Percentiles rank a stretch among this genome's conserved stretches.
Conservation (phyloP, 2,329 filamentous ascomycete species). For the Pseudopyricularia cyperi region DNA sequence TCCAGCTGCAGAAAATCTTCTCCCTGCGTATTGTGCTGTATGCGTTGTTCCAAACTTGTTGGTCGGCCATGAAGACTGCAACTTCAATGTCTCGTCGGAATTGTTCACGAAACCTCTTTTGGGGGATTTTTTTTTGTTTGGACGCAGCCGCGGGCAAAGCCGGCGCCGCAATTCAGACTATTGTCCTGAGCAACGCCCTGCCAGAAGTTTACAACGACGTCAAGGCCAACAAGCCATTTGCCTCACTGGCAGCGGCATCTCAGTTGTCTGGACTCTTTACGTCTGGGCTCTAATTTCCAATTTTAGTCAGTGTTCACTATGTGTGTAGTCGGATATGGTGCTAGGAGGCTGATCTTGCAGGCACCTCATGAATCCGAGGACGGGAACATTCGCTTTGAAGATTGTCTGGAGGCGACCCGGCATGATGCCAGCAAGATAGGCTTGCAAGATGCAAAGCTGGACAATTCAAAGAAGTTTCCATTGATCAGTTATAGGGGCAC, state of each 20-base stretch:
- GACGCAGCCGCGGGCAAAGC: conserved; percentile 37
- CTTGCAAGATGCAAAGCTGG: not conserved
- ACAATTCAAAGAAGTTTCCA: no score
- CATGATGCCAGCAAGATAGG: conserved; percentile 10
- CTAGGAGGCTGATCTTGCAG: not conserved
- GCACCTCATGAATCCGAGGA: conserved; percentile 10
- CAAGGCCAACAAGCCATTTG: conserved; percentile 13
- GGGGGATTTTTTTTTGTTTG: conserved; percentile 34
- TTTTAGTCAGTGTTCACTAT: not conserved
- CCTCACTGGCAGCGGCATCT: conserved; percentile 14
- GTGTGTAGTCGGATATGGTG: not conserved
- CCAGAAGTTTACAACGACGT: conserved; percentile 9
- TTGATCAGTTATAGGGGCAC: no score
- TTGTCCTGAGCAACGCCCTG: conserved; percentile 10
- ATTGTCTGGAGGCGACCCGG: conserved; percentile 8
- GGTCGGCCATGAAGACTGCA: conserved; percentile 31
- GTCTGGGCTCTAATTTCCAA: conserved; percentile 14
- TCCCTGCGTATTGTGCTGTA: conserved; percentile 38
- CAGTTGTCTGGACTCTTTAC: conserved; percentile 10
- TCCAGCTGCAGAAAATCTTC: conserved; percentile 28
- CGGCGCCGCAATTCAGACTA: conserved; percentile 34
- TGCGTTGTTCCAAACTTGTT: conserved; percentile 35
- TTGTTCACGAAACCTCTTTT: conserved; percentile 35
- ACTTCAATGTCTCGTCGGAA: conserved; percentile 35
- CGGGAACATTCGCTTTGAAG: conserved; percentile 10